These are phyloP conservation scores for Exophiala aquamarina DNA, from an alignment of 2,329 filamentous ascomycete species.

Conservation along the genomic window DNA sequence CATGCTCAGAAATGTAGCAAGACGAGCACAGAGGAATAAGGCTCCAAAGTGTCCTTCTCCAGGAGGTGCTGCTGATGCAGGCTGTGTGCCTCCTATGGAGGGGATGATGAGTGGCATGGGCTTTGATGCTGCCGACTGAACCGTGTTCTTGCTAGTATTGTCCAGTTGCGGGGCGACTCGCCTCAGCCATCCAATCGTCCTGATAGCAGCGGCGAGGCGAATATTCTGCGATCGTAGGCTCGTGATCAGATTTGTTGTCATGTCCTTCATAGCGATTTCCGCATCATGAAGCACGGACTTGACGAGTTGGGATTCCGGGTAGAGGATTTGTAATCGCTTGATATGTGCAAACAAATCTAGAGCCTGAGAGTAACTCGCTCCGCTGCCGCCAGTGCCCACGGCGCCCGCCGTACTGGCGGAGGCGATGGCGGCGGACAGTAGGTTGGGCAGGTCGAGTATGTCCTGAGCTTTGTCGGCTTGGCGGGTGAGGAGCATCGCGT, in stretches of 20 bases:
- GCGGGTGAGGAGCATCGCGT: slow-evolving; percentile 75
- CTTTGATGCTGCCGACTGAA: slow-evolving; percentile 3
- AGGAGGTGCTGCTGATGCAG: slow-evolving; percentile 31
- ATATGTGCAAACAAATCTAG: slow-evolving; percentile 94
- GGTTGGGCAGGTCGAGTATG: slow-evolving; percentile 82
- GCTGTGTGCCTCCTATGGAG: slow-evolving; percentile 9
- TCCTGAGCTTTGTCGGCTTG: slow-evolving; percentile 90
- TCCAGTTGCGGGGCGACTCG: slow-evolving; percentile 81
- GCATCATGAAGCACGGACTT: slow-evolving; percentile 72
- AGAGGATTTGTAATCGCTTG: slow-evolving; percentile 77
- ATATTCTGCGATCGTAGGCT: slow-evolving; percentile 70
- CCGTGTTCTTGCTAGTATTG: slow-evolving; percentile 4
- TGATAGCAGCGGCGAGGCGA: slow-evolving; percentile 85
- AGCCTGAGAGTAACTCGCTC: slow-evolving; percentile 79
- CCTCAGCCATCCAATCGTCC: slow-evolving; percentile 87
- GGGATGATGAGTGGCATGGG: slow-evolving; percentile 16
- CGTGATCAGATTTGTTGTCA: slow-evolving; percentile 79
- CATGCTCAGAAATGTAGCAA: slow-evolving; percentile 75
- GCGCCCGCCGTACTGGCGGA: slow-evolving; percentile 44
- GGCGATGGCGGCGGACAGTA: slow-evolving; percentile 72
- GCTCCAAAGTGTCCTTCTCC: slow-evolving; percentile 73
- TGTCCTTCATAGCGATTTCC: slow-evolving; percentile 81
- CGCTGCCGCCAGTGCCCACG: slow-evolving; percentile 41
- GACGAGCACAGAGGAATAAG: slow-evolving; percentile 81
- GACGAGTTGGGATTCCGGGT: slow-evolving; percentile 75